These are phyloP conservation scores for Penicillium sp. DNA, from an alignment of 2,329 filamentous ascomycete genomes.

Conservation along the genomic window DNA sequence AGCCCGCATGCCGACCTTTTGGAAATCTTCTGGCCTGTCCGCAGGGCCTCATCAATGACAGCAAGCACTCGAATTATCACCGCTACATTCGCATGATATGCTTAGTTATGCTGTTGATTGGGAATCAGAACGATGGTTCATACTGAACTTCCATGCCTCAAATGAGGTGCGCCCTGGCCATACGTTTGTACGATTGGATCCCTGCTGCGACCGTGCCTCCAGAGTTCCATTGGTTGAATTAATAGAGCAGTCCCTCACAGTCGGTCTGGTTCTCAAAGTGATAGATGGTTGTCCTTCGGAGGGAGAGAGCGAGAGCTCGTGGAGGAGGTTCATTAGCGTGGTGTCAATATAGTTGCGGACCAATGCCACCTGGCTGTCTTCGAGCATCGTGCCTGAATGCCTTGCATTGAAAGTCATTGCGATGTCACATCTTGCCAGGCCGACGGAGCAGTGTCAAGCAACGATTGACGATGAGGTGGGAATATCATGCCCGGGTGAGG, in stretches of 20 bases:
- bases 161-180: constrained; percentile 56
- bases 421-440: no score
- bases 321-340: constrained; percentile 25
- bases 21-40: constrained; percentile 50
- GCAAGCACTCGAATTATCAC: constrained; percentile 56
- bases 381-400: background rate
- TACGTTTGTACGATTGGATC: constrained; percentile 37
- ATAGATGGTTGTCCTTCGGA: constrained; percentile 31
- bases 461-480: no score
- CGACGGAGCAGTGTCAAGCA: no score
- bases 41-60: constrained; percentile 53
- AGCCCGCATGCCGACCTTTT: constrained; percentile 51
- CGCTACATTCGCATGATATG: constrained; percentile 38
- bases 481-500: background rate
- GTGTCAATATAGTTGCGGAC: constrained; percentile 33
- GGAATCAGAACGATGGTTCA: background rate
- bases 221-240: constrained; percentile 30
- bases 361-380: constrained; percentile 9
- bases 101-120: background rate
- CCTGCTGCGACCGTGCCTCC: constrained; percentile 20
- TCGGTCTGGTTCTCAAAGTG: constrained; percentile 29
- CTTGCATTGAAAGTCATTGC: constrained; percentile 3
- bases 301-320: constrained; percentile 24
- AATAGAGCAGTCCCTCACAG: constrained; percentile 24
- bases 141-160: constrained; percentile 56